Conservation (phyloP, 805 yeast species). For the Yarrowia bubula region DNA sequence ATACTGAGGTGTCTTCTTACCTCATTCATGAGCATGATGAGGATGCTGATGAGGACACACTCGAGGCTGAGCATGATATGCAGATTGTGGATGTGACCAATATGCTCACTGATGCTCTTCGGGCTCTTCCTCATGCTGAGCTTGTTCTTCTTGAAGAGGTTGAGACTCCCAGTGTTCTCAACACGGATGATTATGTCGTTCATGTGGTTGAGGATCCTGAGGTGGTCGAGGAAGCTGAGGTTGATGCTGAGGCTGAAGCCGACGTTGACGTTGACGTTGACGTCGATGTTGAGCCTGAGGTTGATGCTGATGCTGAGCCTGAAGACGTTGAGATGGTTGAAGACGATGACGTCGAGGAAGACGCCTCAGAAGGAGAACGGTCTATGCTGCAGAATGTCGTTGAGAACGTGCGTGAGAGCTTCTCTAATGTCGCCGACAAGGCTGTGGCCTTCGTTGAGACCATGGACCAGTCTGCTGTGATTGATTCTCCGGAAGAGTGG, state of each 20-base stretch:
- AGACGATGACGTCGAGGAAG: background rate
- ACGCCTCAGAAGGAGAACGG: background rate
- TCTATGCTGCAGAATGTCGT: background rate
- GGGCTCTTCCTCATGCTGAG: background rate
- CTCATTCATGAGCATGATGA: conserved; percentile 14
- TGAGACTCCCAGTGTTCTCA: background rate
- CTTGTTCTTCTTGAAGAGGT: conserved; percentile 10
- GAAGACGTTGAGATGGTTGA: background rate
- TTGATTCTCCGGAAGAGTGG: background rate
- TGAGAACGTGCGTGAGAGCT: background rate
- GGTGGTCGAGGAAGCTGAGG: background rate
- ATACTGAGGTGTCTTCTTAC: conserved; percentile 7
- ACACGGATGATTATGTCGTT: background rate
- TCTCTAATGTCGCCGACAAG: background rate
- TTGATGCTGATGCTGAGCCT: background rate
- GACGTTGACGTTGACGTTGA: too few relatives aligned
- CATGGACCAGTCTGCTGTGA: background rate
- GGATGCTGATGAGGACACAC: background rate
- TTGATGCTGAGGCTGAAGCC: background rate
- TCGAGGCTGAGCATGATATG: background rate
- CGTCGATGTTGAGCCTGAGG: too few relatives aligned
- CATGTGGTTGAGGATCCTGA: background rate
- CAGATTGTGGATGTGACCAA: background rate
- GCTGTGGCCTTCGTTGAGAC: background rate
- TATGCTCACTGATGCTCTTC: background rate